Evolutionary conservation across 1,284 basidiomycete genomes (phyloP), one percentile per base, ranked within the genome.

Genomic region (Apiotrichum gamsii): DNA sequence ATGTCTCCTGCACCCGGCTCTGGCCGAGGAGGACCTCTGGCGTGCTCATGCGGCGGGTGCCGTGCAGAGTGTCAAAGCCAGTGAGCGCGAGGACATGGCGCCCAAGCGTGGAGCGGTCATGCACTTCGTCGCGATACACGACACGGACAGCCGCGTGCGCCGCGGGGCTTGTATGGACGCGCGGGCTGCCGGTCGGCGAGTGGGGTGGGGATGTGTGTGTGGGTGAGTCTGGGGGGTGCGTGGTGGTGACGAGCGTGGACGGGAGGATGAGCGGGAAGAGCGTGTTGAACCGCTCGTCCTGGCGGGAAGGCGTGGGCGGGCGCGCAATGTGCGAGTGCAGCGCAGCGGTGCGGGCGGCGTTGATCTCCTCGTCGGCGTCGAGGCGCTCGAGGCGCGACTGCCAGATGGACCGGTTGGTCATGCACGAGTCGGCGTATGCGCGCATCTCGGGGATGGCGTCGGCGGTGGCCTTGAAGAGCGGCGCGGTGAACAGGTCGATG

Each of bases 401-500:
- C 88, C 88, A 90, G 39, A 78, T 70, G 16, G 72, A 66, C 14
- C 85, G 74, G 63, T 90, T 90, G 37, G 73, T 70, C 24, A 76
- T 70, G 64, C 85, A 87, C 52, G 82, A 79, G 21, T 76, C 72
- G 1, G 80, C 78, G 52, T 83, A 88, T 29, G 65, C 65, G 36
- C 75, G 73, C 72, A 89, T 78, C 68, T 83, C 86, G 39, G 88
- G 86, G 42, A 94, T 76, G 10, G 81, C 84, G 41, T 76, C 74
- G 2, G 82, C 78, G 5, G 84, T 82, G 20, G 87, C 75, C 57
- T 86, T 80, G 51, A 94, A 82, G 16, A 96, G 75, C 0, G 91
- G 91, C 58, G 81, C 80, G 28, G 83, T 85, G 66, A 89, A 95
- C 3, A 79, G 76, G 47, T 79, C 80, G 59, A 90, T 87, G 69